Conservation (phyloP, 2,329 filamentous ascomycete genomes). For the Fusarium mundagurra region DNA sequence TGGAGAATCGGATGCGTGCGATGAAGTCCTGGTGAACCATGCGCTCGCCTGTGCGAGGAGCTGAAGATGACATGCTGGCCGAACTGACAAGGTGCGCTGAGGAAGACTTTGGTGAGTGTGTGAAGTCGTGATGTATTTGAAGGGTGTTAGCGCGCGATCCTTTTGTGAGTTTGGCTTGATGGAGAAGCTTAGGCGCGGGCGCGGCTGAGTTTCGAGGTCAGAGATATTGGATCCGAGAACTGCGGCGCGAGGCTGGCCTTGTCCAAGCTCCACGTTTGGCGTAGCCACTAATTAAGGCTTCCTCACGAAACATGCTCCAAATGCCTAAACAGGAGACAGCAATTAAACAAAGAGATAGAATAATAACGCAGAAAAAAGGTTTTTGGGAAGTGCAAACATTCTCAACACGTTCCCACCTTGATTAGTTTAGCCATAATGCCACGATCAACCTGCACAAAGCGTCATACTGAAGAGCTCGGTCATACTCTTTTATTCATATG, state of each 20-base stretch:
- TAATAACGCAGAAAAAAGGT: neutral
- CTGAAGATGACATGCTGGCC: conserved; percentile 35
- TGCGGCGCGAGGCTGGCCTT: conserved; percentile 40
- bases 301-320: neutral
- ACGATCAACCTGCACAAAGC: neutral
- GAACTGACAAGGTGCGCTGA: conserved; percentile 25
- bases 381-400: neutral
- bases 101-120: neutral
- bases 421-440: neutral
- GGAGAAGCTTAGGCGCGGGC: conserved; percentile 35
- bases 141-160: neutral
- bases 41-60: conserved; percentile 61
- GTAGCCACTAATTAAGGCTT: neutral
- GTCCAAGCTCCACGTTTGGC: conserved; percentile 27
- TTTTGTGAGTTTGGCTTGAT: conserved; percentile 14
- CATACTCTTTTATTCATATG: neutral
- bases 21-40: conserved; percentile 94
- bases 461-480: neutral
- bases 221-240: conserved; percentile 31
- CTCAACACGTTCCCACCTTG: neutral
- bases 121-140: conserved; percentile 1
- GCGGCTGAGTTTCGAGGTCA: conserved; percentile 30
- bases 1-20: conserved; percentile 92
- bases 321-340: neutral
- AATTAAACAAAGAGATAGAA: neutral